phyloP scores from a whole-genome alignment of 2,329 filamentous ascomycete species.

The Hypoxylon sp. region DNA sequence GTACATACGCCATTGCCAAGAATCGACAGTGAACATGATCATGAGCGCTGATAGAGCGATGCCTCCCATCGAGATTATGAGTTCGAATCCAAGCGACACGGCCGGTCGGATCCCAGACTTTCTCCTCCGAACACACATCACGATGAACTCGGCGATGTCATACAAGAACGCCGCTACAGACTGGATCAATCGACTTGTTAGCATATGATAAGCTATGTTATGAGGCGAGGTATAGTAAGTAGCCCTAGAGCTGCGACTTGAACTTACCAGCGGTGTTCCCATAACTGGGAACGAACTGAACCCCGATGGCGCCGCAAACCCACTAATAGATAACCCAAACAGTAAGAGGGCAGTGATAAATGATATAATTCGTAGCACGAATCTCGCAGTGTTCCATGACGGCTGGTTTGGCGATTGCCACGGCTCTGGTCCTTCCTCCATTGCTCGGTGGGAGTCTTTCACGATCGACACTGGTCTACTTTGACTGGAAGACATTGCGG shows the following conservation, averaged over 20 bases:
- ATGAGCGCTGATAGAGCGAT: constrained; percentile 15
- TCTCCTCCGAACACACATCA: constrained; percentile 12
- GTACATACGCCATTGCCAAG: constrained; percentile 5
- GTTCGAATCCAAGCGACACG: constrained; percentile 32
- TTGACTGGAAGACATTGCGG: constrained; percentile 17
- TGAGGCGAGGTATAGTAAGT: not conserved
- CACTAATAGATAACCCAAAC: constrained; percentile 10
- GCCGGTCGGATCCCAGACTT: constrained; percentile 20
- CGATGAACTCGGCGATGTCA: constrained; percentile 27
- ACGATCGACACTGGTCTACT: not conserved
- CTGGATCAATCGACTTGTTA: not conserved
- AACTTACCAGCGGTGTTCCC: constrained; percentile 24
- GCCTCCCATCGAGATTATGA: constrained; percentile 17
- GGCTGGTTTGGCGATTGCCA: constrained; percentile 10
- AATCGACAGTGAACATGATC: constrained; percentile 3
- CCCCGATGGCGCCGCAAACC: constrained; percentile 5
- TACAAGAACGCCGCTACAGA: not conserved
- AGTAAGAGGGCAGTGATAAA: constrained; percentile 12
- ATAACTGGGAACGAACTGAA: constrained; percentile 22
- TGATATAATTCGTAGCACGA: constrained; percentile 25
- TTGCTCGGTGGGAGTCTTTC: not conserved
- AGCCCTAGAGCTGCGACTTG: too few species aligned
- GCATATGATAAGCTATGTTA: not conserved
- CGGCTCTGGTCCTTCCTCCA: not conserved
- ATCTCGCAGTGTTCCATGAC: constrained; percentile 21